phyloP scores from a whole-genome alignment of 306 rosid genomes.

The Cucumis melo region DNA sequence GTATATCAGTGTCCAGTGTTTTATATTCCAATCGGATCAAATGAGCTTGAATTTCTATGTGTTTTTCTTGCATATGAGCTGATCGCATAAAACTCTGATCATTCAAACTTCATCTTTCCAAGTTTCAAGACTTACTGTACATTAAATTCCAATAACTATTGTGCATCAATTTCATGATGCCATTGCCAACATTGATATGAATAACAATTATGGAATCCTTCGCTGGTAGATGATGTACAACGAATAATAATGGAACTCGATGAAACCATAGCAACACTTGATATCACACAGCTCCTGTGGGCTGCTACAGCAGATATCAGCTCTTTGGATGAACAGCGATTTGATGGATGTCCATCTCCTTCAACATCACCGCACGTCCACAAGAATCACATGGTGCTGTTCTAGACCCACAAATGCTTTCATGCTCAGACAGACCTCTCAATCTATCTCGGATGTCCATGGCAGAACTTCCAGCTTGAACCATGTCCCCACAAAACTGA shows the following conservation, averaged over 20 bases:
- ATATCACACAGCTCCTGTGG: background rate
- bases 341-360: slow-evolving; percentile 94
- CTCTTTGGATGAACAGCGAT: slow-evolving; percentile 89
- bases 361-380: slow-evolving; percentile 94
- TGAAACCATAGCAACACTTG: background rate
- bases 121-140: background rate
- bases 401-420: slow-evolving; percentile 86
- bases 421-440: slow-evolving; percentile 88
- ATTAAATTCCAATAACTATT: background rate
- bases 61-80: no score
- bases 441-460: slow-evolving; percentile 62
- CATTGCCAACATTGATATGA: background rate
- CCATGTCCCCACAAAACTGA: slow-evolving; percentile 96
- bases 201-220: background rate
- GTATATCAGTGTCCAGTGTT: no score
- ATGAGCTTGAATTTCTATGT: no score
- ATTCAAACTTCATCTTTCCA: background rate
- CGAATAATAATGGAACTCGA: background rate
- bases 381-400: slow-evolving; percentile 95
- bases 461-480: slow-evolving; percentile 79
- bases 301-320: slow-evolving; percentile 8
- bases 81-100: no score
- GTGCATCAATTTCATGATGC: background rate
- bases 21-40: no score
- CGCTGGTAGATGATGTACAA: background rate